These are phyloP conservation scores for Elsinoe arachidis DNA, from an alignment of 2,329 filamentous ascomycete species.

Conservation along the genomic window DNA sequence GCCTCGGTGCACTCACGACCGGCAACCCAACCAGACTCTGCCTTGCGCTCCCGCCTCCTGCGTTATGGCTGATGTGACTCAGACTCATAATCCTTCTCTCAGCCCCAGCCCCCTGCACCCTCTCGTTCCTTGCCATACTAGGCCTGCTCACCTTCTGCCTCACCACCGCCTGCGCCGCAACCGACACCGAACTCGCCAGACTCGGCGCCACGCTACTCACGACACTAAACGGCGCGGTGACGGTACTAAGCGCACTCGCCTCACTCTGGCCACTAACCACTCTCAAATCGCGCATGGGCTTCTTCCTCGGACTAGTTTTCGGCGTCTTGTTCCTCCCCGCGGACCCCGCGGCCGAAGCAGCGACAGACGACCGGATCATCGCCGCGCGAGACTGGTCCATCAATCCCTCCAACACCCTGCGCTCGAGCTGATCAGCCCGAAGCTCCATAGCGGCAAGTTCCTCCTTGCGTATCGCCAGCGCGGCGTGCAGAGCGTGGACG, in stretches of 20 bases:
- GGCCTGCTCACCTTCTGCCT: conserved; percentile 45
- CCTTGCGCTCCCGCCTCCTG: conserved; percentile 35
- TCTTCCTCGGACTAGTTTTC: conserved; percentile 30
- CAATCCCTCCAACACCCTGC: conserved; percentile 86
- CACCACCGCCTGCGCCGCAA: conserved; percentile 13
- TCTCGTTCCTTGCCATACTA: conserved; percentile 32
- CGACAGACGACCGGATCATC: conserved; percentile 47
- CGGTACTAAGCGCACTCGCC: conserved; percentile 34
- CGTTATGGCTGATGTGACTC: conserved; percentile 77
- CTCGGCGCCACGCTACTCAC: conserved; percentile 22
- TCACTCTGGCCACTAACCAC: conserved; percentile 22
- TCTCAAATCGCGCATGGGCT: conserved; percentile 36
- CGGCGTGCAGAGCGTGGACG: conserved; percentile 83
- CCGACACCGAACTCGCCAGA: conserved; percentile 22
- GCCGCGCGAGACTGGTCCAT: conserved; percentile 91
- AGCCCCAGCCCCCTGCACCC: conserved; percentile 28
- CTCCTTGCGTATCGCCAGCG: conserved; percentile 77
- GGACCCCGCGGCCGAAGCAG: neutral
- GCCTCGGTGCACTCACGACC: conserved; percentile 25
- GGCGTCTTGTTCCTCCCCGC: conserved; percentile 43
- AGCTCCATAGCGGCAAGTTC: conserved; percentile 86
- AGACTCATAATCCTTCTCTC: conserved; percentile 76
- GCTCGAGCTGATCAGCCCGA: conserved; percentile 80
- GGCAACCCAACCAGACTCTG: conserved; percentile 19
- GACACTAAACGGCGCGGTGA: conserved; percentile 22